A percentile compares a stretch with the other conserved stretches of the same genome.
Conservation (phyloP, 805 yeast genomes). For the Wickerhamomyces chambardii region DNA sequence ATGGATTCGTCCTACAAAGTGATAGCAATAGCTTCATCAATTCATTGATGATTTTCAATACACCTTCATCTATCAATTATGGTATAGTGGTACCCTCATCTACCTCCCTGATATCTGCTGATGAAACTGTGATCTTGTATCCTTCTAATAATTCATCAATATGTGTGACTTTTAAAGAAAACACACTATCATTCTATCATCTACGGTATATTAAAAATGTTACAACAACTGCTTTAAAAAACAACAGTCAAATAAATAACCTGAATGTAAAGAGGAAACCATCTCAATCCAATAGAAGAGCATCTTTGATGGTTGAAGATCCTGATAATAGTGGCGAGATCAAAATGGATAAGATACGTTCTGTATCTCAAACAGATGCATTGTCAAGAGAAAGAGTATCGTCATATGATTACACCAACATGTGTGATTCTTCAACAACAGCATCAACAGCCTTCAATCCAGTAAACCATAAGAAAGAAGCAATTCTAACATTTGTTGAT, state of each 20-base stretch:
- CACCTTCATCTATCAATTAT: slow-evolving; percentile 59
- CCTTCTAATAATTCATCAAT: slow-evolving; percentile 35
- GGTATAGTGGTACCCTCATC: slow-evolving; percentile 68
- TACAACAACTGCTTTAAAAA: slow-evolving; percentile 2
- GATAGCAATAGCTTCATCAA: slow-evolving; percentile 14
- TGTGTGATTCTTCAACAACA: slow-evolving; percentile 32
- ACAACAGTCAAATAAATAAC: not conserved
- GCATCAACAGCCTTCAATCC: slow-evolving; percentile 30
- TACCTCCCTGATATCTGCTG: slow-evolving; percentile 49
- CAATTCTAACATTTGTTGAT: slow-evolving; percentile 57
- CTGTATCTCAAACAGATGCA: slow-evolving; percentile 28
- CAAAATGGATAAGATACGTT: slow-evolving; percentile 17
- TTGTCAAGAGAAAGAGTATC: slow-evolving; percentile 36
- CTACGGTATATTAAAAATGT: slow-evolving; percentile 23
- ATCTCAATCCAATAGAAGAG: slow-evolving; percentile 12
- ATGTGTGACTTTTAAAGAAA: slow-evolving; percentile 47
- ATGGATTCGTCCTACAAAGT: slow-evolving; percentile 60
- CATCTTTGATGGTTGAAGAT: slow-evolving; percentile 4
- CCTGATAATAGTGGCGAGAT: slow-evolving; percentile 6
- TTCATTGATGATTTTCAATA: slow-evolving; percentile 55
- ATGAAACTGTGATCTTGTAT: slow-evolving; percentile 48
- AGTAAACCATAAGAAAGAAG: slow-evolving; percentile 41
- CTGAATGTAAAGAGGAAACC: slow-evolving; percentile 9
- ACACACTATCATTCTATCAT: slow-evolving; percentile 44
- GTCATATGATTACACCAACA: slow-evolving; percentile 30